Percentiles rank a stretch among this genome's conserved stretches.
Conservation (phyloP, 306 rosid species). For the Ammopiptanthus mongolicus region DNA sequence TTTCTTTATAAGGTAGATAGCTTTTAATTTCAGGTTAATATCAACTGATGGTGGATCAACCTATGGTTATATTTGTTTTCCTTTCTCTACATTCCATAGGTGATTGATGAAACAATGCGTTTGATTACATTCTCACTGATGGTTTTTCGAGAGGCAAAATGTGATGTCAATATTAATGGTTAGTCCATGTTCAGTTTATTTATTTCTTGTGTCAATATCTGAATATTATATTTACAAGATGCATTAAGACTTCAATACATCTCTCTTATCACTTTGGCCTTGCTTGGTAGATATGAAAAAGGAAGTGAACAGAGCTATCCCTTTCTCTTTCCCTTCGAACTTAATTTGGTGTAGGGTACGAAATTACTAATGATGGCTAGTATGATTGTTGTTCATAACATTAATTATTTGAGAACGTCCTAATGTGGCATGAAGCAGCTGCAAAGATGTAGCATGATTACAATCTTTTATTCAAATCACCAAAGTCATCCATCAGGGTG, state of each 20-base stretch:
- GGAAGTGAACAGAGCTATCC: neutral
- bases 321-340: neutral
- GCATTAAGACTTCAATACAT: neutral
- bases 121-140: slow-evolving; percentile 66
- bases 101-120: slow-evolving; percentile 85
- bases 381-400: neutral
- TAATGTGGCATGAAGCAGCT: neutral
- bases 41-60: neutral
- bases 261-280: neutral
- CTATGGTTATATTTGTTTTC: neutral
- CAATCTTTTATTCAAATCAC: neutral
- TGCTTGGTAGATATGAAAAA: neutral
- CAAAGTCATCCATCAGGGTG: neutral
- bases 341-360: neutral
- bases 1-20: slow-evolving; percentile 63
- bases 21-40: neutral
- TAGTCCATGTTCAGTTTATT: slow-evolving; percentile 12
- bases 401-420: neutral
- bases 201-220: neutral
- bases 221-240: neutral
- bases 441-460: neutral
- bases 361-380: neutral
- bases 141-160: slow-evolving; percentile 80
- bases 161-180: slow-evolving; percentile 65
- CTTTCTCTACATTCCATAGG: slow-evolving; percentile 33